These are phyloP conservation scores for Collybia nuda DNA, from an alignment of 768 basidiomycete species.

Conservation along the genomic window DNA sequence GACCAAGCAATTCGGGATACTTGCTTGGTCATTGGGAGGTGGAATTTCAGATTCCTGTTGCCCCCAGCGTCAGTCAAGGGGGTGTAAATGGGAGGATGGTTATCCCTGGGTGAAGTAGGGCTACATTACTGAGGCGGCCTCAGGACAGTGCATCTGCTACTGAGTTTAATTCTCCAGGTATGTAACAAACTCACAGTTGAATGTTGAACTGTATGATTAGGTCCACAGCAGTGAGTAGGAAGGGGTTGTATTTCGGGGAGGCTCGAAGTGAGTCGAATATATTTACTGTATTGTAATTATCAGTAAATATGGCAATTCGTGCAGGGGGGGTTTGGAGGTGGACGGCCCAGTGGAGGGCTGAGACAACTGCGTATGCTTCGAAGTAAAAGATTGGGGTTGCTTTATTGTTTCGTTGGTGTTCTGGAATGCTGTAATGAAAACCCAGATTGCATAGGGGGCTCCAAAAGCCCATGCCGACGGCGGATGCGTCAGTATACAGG, in stretches of 20 bases:
- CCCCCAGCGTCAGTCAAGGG: conserved; percentile 4
- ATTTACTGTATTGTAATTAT: conserved; percentile 20
- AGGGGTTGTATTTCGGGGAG: conserved; percentile 12
- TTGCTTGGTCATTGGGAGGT: conserved; percentile 17
- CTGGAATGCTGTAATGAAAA: conserved; percentile 2
- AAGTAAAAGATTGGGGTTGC: conserved; percentile 13
- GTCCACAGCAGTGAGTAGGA: conserved; percentile 16
- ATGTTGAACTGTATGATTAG: conserved; percentile 6
- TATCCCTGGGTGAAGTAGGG: not conserved
- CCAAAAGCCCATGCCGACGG: conserved; percentile 21
- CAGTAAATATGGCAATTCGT: conserved; percentile 19
- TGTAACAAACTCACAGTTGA: conserved; percentile 24
- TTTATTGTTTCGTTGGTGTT: not conserved
- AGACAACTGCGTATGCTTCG: conserved; percentile 22
- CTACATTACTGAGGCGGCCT: not conserved
- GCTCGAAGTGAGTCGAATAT: conserved; percentile 16
- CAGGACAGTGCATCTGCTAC: conserved; percentile 33
- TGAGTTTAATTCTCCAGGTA: conserved; percentile 18
- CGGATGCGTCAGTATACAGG: conserved; percentile 23
- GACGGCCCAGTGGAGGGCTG: conserved; percentile 7
- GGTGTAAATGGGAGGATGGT: conserved; percentile 8
- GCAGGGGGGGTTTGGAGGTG: not conserved
- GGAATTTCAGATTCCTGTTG: conserved; percentile 11
- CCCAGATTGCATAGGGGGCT: conserved; percentile 2
- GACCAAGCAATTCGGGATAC: conserved; percentile 28